Evolutionary conservation across 164 flowering plant species (phyloP), one percentile per base, ranked within the genome.

Genomic region (Paratinospora sagittata): DNA sequence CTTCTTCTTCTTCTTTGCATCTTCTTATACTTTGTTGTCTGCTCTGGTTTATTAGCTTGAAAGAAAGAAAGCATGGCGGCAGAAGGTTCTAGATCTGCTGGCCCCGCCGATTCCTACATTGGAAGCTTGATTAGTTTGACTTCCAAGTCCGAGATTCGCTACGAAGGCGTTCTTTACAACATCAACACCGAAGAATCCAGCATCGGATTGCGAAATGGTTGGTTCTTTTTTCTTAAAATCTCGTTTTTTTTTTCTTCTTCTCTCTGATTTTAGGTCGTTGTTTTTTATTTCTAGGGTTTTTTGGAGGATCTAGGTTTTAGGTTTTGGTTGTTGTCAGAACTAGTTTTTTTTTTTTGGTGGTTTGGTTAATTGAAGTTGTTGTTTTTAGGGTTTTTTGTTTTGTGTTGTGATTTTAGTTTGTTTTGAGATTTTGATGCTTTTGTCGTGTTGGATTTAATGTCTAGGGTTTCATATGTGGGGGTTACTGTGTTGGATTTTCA

Each of bases 51-150:
- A 17, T 17, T n/a, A 6, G 3, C 17, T 19, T 52, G 5, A 7
- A 43, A 43, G 4, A 4, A 43, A 19, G 76, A 21, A 68, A 43
- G 65, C 49, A 87, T 87, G 95, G 89, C 90, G 21, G 77, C 84
- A 33, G 92, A 87, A 57, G 78, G 81, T 33, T 77, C 87, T 49
- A 81, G 88, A 81, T 85, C 81, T 63, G 60, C 82, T 23, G 80
- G 89, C 14, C 69, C 89, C 36, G 95, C 97, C 37, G 96, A 93
- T 78, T 84, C 98, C 8, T 91, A 93, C 86, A 85, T 93, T 74
- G 98, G 98, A 13, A 88, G 96, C 79, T 84, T 93, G 87, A 93
- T 93, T 34, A 93, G 97, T 78, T 86, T 93, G 84, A 93, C 96
- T 36, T 91, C 97, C 10, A 91, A 90, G 84, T 85, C 84, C 57